These are phyloP conservation scores for Baorangia bicolor DNA, from an alignment of 768 basidiomycete species.

Conservation along the genomic window DNA sequence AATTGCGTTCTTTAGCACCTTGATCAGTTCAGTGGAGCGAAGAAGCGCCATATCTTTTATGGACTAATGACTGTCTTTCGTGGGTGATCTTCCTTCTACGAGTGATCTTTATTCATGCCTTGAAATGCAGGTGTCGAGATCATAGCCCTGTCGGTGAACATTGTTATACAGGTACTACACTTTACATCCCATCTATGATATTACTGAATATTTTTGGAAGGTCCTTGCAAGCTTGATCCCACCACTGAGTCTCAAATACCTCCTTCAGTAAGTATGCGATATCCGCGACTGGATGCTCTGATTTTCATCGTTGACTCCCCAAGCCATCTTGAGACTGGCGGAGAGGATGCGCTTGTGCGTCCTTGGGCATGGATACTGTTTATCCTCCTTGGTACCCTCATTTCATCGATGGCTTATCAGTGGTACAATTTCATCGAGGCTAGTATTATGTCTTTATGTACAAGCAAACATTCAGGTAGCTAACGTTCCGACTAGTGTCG, in stretches of 20 bases:
- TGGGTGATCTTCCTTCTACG: not conserved
- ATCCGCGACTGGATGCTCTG: not conserved
- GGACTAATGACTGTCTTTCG: slow-evolving; percentile 2
- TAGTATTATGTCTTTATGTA: not conserved
- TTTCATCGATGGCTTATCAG: not conserved
- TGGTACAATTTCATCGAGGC: not conserved
- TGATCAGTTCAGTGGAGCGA: not conserved
- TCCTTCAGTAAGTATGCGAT: not conserved
- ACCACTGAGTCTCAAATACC: not conserved
- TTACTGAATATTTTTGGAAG: not conserved
- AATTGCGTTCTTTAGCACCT: not conserved
- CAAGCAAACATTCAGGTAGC: not conserved
- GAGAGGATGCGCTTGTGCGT: not conserved
- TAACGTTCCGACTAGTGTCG: not conserved
- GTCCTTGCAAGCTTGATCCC: not conserved
- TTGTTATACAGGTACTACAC: not conserved
- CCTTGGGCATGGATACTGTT: slow-evolving; percentile 2
- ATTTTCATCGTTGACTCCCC: not conserved
- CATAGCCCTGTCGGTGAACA: not conserved
- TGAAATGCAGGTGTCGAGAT: not conserved
- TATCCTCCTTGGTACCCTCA: not conserved
- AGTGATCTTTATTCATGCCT: not conserved
- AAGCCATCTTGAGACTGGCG: not conserved
- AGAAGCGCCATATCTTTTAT: slow-evolving; percentile 1
- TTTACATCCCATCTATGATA: not conserved